Evolutionary conservation across 2,329 filamentous ascomycete species (phyloP), one percentile per base, ranked within the genome.

Genomic region (Penicillium sp.): DNA sequence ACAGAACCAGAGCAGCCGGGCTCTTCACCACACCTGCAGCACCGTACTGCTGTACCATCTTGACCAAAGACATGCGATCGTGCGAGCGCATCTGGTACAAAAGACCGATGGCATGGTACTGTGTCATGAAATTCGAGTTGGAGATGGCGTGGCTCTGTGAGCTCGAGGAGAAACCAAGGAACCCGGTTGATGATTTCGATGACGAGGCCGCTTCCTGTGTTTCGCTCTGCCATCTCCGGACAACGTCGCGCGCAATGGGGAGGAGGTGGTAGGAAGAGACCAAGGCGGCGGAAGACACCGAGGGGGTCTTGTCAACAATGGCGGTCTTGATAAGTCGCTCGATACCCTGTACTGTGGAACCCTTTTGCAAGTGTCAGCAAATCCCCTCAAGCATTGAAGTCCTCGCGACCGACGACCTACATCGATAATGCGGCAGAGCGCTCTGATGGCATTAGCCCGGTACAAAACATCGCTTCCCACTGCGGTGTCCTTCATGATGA

Each of bases 11-110:
- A 35, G 93, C 94, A 59, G 93, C 91, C 21, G 94, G 92, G 77
- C 90, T 97, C 86, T 97, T 97, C 61, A 97, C 89, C 12, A 91
- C 91, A 58, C 94, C 94, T 17, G 92, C 86, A 53, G 89, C 88
- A 52, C 92, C 92, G 74, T 97, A 97, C 76, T 99, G 94, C 80
- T 99, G 94, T n/a, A 99, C 93, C 94, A 99, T 97, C 84, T 99
- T 99, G 60, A 97, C 93, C 68, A 99, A 80, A 23, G 94, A 93
- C 94, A 99, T 99, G 69, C 94, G 87, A 76, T 99, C 94, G 75
- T 97, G 93, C 70, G 89, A 89, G 71, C 94, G 89, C 91, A 97
- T 97, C 79, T 97, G 93, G 77, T 97, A 99, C 44, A 99, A 79
- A 54, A 99, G 85, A 63, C 94, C 94, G 79, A 99, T 96, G 63